phyloP scores from a whole-genome alignment of 352 stramenopile genomes.

The Globisporangium okanoganense region DNA sequence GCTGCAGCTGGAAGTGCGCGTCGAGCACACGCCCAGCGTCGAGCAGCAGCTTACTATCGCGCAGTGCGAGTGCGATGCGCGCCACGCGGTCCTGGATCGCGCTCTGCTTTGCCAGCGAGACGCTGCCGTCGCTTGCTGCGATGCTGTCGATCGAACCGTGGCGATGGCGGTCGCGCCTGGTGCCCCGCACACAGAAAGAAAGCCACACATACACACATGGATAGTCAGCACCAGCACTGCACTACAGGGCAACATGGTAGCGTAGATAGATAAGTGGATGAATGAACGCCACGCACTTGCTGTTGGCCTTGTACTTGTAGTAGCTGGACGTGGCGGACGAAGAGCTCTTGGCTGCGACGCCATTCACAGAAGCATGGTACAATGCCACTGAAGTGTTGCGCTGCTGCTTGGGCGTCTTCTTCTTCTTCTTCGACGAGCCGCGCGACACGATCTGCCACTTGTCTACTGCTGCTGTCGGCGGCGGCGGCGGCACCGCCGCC shows the following conservation, averaged over 20 bases:
- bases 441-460: slow-evolving; percentile 17
- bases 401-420: neutral
- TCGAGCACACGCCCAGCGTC: slow-evolving; percentile 22
- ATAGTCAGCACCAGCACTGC: neutral
- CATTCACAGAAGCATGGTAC: neutral
- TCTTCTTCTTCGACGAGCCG: slow-evolving; percentile 9
- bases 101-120: slow-evolving; percentile 9
- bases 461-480: neutral
- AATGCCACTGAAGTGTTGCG: neutral
- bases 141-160: neutral
- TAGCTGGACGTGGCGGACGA: neutral
- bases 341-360: neutral
- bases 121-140: neutral
- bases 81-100: slow-evolving; percentile 37
- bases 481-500: neutral
- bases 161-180: slow-evolving; percentile 1
- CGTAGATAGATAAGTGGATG: neutral
- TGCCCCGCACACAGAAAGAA: neutral
- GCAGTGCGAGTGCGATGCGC: slow-evolving; percentile 28
- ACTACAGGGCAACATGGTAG: neutral
- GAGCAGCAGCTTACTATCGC: slow-evolving; percentile 25
- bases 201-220: neutral
- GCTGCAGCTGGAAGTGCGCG: slow-evolving; percentile 22
- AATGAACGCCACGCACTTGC: slow-evolving; percentile 1
- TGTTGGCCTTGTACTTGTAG: slow-evolving; percentile 10